These are phyloP conservation scores for Pichia rugopelliculosa DNA, from an alignment of 805 yeast species.

Conservation along the genomic window DNA sequence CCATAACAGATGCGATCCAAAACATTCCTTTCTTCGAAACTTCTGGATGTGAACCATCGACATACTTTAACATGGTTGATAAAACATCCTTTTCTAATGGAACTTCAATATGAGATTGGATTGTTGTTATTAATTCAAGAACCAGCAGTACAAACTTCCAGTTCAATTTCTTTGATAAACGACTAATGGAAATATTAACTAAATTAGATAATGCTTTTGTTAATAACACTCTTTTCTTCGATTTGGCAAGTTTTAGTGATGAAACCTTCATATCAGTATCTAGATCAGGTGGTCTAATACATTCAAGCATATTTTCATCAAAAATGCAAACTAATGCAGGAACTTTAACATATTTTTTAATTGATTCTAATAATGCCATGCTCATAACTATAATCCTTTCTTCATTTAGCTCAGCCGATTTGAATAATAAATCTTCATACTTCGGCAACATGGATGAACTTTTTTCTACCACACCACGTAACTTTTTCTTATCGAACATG, in stretches of 20 bases:
- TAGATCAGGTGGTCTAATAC: conserved; percentile 54
- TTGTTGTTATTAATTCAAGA: conserved; percentile 40
- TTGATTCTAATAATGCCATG: conserved; percentile 38
- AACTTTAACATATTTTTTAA: conserved; percentile 36
- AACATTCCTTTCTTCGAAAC: conserved; percentile 53
- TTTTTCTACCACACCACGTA: conserved; percentile 49
- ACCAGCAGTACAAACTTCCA: conserved; percentile 53
- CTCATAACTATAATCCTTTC: conserved; percentile 48
- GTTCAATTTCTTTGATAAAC: conserved; percentile 26
- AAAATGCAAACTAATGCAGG: conserved; percentile 49
- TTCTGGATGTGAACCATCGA: conserved; percentile 61
- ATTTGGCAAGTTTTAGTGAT: conserved; percentile 57
- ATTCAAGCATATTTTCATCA: conserved; percentile 34
- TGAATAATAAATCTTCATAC: conserved; percentile 42
- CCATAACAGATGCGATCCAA: conserved; percentile 48
- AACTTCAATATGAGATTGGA: conserved; percentile 50
- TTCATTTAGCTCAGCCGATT: conserved; percentile 51
- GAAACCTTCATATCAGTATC: conserved; percentile 48
- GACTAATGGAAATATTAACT: conserved; percentile 31
- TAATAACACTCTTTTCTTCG: conserved; percentile 41
- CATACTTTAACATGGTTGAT: conserved; percentile 36
- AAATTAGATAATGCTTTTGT: conserved; percentile 35
- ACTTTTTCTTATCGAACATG: conserved; percentile 48
- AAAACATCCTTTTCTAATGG: conserved; percentile 35
- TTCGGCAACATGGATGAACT: conserved; percentile 47